Conservation (phyloP, 257 asterid species). For the Solanum rostratum region DNA sequence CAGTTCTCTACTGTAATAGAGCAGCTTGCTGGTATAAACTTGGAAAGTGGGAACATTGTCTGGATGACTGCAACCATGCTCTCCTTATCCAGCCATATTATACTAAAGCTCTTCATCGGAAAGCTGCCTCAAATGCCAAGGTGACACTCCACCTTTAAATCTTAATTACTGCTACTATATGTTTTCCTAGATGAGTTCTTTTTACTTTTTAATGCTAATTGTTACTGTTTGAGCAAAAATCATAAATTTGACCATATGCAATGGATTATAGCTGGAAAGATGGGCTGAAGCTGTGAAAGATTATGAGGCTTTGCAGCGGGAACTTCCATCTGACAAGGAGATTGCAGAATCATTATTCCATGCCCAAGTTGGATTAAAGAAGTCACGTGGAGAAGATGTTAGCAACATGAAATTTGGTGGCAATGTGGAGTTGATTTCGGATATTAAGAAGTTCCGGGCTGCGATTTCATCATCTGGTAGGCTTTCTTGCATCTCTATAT, state of each 20-base stretch:
- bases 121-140: constrained; percentile 64
- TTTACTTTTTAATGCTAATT: not conserved
- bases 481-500: constrained; percentile 25
- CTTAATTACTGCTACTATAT: not conserved
- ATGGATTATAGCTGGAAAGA: constrained; percentile 62
- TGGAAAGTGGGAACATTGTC: constrained; percentile 48
- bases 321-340: constrained; percentile 58
- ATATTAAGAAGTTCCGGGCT: constrained; percentile 71
- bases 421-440: constrained; percentile 53
- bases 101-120: constrained; percentile 58
- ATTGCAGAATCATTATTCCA: constrained; percentile 66
- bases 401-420: constrained; percentile 74
- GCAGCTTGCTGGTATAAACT: constrained; percentile 88
- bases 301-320: constrained; percentile 58
- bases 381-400: constrained; percentile 77
- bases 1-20: constrained; percentile 67
- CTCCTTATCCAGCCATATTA: constrained; percentile 59
- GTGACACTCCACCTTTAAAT: constrained; percentile 14
- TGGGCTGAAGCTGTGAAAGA: constrained; percentile 90
- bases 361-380: constrained; percentile 19
- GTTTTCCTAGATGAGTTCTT: not conserved
- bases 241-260: constrained; percentile 43
- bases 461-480: constrained; percentile 69
- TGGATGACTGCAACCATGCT: constrained; percentile 61
- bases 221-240: not conserved